These are phyloP conservation scores for Phialocephala sp. DNA, from an alignment of 2,329 filamentous ascomycete genomes.

Conservation along the genomic window DNA sequence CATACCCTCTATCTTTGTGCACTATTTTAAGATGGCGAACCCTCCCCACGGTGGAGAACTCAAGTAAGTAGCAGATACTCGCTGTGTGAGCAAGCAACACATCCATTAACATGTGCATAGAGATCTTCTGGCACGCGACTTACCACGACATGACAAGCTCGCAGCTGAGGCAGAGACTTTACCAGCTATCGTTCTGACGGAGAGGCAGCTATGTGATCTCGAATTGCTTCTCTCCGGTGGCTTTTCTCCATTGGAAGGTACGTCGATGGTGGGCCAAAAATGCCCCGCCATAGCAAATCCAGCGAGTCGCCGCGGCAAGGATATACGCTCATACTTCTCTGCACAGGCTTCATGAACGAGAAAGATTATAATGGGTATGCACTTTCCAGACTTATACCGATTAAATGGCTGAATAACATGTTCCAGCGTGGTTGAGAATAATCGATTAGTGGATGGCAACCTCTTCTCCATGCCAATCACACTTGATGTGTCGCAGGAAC, in stretches of 20 bases:
- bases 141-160: slow-evolving; percentile 80
- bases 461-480: slow-evolving; percentile 98
- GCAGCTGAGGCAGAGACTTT: slow-evolving; percentile 83
- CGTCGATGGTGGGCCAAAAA: slow-evolving; percentile 43
- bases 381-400: slow-evolving; percentile 15
- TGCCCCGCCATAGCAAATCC: slow-evolving; percentile 32
- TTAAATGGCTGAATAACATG: slow-evolving; percentile 41
- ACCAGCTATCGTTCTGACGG: slow-evolving; percentile 81
- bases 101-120: slow-evolving; percentile 28
- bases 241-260: slow-evolving; percentile 96
- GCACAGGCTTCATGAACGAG: slow-evolving; percentile 90
- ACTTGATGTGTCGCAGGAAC: slow-evolving; percentile 79
- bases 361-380: slow-evolving; percentile 92
- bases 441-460: slow-evolving; percentile 84
- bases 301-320: slow-evolving; percentile 21
- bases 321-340: slow-evolving; percentile 36
- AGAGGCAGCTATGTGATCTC: slow-evolving; percentile 96
- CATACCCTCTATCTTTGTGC: neutral
- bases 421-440: slow-evolving; percentile 81
- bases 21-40: slow-evolving; percentile 62
- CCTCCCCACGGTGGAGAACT: slow-evolving; percentile 88
- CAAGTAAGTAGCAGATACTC: slow-evolving; percentile 59
- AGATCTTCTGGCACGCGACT: slow-evolving; percentile 93
- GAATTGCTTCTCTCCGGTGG: slow-evolving; percentile 97
- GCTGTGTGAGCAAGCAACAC: neutral